phyloP scores from a whole-genome alignment of 495 filamentous ascomycete species.

The Amorphotheca resinae region DNA sequence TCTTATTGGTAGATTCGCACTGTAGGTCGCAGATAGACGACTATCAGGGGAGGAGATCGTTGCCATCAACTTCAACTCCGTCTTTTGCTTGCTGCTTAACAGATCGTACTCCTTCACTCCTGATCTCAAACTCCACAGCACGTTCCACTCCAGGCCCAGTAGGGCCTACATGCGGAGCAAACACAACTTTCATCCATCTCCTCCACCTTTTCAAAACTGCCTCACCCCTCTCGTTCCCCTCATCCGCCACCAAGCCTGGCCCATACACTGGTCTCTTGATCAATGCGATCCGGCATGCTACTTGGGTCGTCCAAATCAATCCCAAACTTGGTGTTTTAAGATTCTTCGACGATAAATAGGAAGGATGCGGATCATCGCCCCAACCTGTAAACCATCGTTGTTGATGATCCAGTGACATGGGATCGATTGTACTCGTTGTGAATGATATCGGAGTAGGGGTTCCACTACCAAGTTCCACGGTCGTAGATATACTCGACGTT shows the following conservation, averaged over 20 bases:
- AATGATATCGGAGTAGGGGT: not conserved
- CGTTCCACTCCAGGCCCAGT: conserved; percentile 29
- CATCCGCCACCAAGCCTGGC: conserved; percentile 17
- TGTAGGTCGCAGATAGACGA: too few species aligned
- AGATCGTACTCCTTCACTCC: conserved; percentile 37
- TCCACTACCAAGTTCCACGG: not conserved
- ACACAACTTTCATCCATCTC: conserved; percentile 70
- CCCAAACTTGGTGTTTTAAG: conserved; percentile 81
- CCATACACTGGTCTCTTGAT: conserved; percentile 45
- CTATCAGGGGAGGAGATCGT: too few species aligned
- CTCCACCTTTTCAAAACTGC: conserved; percentile 32
- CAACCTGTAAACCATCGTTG: conserved; percentile 91
- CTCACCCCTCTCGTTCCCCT: conserved; percentile 21
- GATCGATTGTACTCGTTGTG: conserved; percentile 16
- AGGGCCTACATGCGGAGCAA: conserved; percentile 52
- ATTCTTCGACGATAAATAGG: conserved; percentile 13
- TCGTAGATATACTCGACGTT: conserved; percentile 1
- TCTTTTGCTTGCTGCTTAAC: conserved; percentile 15
- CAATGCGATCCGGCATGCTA: conserved; percentile 69
- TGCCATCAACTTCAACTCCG: conserved; percentile 13
- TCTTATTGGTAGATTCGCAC: too few species aligned
- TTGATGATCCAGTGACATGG: conserved; percentile 72
- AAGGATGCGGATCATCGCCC: conserved; percentile 47
- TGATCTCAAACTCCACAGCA: conserved; percentile 45
- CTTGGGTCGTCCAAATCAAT: conserved; percentile 80